phyloP scores from a whole-genome alignment of 2,329 filamentous ascomycete genomes.

The Epicoccum sorghinum region DNA sequence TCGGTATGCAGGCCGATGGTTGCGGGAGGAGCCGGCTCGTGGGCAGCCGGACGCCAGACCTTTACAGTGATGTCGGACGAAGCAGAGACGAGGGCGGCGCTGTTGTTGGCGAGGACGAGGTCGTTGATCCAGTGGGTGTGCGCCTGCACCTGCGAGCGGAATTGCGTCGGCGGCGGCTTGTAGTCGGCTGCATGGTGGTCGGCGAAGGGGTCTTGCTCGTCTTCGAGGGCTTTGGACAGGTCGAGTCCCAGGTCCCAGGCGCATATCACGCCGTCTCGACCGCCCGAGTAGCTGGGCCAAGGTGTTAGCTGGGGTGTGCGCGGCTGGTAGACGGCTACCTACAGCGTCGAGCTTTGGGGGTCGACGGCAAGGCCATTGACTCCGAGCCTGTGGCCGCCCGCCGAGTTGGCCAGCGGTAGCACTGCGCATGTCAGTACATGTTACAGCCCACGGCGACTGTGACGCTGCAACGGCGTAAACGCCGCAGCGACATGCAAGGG shows the following conservation, averaged over 20 bases:
- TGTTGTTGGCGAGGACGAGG: constrained; percentile 78
- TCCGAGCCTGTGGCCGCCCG: constrained; percentile 87
- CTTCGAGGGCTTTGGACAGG: constrained; percentile 52
- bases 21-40: constrained; percentile 68
- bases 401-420: constrained; percentile 73
- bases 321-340: constrained; percentile 55
- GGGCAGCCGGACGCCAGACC: constrained; percentile 79
- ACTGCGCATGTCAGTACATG: constrained; percentile 54
- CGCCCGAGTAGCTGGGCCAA: constrained; percentile 78
- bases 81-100: constrained; percentile 81
- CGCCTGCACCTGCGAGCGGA: constrained; percentile 72
- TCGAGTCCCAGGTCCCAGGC: constrained; percentile 89
- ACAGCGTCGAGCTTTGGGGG: constrained; percentile 76
- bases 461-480: not conserved
- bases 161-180: constrained; percentile 57
- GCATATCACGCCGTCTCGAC: constrained; percentile 93
- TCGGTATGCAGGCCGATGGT: constrained; percentile 93
- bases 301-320: constrained; percentile 10
- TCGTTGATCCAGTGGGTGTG: constrained; percentile 98
- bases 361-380: constrained; percentile 95
- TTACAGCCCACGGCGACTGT: not conserved
- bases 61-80: constrained; percentile 96
- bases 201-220: constrained; percentile 51
- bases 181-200: constrained; percentile 40
- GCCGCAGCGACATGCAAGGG: constrained; percentile 1